Evolutionary conservation across 2,329 filamentous ascomycete species (phyloP).

Genomic region (Zymoseptoria crescenta): DNA sequence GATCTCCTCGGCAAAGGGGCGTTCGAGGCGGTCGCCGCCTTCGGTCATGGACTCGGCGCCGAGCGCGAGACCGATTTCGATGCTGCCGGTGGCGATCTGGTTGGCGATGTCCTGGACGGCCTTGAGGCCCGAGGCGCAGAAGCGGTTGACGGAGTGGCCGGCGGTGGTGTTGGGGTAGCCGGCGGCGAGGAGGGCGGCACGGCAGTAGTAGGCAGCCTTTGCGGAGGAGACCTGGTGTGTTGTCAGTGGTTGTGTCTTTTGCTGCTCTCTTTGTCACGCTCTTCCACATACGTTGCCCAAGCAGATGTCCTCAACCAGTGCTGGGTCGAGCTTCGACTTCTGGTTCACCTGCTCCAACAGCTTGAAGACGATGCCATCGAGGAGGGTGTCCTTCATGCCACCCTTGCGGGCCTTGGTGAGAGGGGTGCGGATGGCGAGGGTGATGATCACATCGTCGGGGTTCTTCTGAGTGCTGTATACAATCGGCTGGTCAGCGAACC

Average conservation of each 20-base stretch:
- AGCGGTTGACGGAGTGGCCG: constrained; percentile 80
- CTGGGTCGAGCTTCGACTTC: constrained; percentile 30
- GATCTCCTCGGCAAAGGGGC: constrained; percentile 71
- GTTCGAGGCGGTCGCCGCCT: constrained; percentile 60
- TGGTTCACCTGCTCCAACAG: constrained; percentile 58
- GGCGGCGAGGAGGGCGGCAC: constrained; percentile 79
- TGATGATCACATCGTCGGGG: constrained; percentile 94
- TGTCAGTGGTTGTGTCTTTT: constrained; percentile 38
- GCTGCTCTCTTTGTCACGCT: background rate
- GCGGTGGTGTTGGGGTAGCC: constrained; percentile 87
- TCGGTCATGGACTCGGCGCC: constrained; percentile 84
- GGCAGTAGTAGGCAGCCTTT: constrained; percentile 84
- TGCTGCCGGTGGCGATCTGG: constrained; percentile 69
- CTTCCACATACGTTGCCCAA: constrained; percentile 66
- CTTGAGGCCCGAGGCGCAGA: constrained; percentile 95
- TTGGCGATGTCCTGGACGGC: constrained; percentile 92
- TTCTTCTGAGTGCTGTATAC: constrained; percentile 48
- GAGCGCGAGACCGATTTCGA: constrained; percentile 79
- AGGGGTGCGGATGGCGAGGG: constrained; percentile 81
- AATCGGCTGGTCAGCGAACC: constrained; percentile 48
- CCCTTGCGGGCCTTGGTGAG: constrained; percentile 85
- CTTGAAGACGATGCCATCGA: constrained; percentile 81
- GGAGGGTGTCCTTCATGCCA: constrained; percentile 86
- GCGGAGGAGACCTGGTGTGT: constrained; percentile 61
- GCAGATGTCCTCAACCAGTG: constrained; percentile 61